Evolutionary conservation across 2,329 filamentous ascomycete genomes (phyloP).

Genomic region (Botrytis hyacinthi): DNA sequence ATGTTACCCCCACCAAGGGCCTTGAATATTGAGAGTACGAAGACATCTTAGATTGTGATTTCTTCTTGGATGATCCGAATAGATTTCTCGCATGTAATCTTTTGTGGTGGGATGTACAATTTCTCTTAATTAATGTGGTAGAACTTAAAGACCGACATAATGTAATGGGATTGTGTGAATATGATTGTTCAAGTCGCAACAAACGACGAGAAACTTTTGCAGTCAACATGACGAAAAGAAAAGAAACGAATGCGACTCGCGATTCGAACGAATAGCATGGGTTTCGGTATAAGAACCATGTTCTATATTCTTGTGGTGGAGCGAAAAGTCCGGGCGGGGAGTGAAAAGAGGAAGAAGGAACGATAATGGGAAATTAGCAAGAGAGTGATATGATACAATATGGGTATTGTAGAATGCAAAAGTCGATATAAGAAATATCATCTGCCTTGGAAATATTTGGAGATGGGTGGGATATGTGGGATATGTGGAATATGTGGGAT

Average conservation of each 20-base stretch:
- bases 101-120: neutral
- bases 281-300: constrained; percentile 14
- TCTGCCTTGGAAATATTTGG: neutral
- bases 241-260: constrained; percentile 16
- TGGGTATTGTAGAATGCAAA: neutral
- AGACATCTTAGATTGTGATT: constrained; percentile 27
- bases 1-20: constrained; percentile 30
- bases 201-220: constrained; percentile 28
- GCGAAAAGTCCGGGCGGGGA: constrained; percentile 17
- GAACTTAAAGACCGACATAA: neutral
- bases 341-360: neutral
- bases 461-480: neutral
- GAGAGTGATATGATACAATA: neutral
- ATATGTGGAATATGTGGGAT: neutral
- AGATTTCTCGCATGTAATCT: constrained; percentile 22
- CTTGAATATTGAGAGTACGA: constrained; percentile 18
- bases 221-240: constrained; percentile 28
- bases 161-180: neutral
- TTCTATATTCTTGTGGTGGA: constrained; percentile 23
- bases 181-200: constrained; percentile 20
- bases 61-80: constrained; percentile 26
- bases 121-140: neutral
- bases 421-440: neutral
- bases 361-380: too few relatives aligned
- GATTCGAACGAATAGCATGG: constrained; percentile 19